Percentiles rank a stretch among this genome's conserved stretches.
Conservation (phyloP, 148 eudicot species). For the Chenopodium album region DNA sequence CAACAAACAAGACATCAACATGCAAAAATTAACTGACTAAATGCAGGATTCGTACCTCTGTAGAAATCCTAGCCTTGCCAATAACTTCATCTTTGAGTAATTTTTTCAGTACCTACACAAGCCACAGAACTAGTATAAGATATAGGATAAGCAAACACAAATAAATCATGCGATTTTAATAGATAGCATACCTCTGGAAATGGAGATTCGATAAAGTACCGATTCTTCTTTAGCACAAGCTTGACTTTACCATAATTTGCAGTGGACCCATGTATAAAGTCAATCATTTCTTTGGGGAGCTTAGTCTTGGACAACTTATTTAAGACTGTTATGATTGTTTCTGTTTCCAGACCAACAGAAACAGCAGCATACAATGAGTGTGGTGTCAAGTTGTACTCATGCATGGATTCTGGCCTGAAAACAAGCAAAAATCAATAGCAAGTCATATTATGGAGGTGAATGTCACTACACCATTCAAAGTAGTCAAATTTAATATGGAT, state of each 20-base stretch:
- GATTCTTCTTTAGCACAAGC: slow-evolving; percentile 95
- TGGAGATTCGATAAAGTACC: slow-evolving; percentile 89
- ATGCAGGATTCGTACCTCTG: slow-evolving; percentile 53
- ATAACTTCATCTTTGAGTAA: slow-evolving; percentile 77
- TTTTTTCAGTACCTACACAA: slow-evolving; percentile 70
- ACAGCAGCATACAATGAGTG: slow-evolving; percentile 97
- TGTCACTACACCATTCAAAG: background rate
- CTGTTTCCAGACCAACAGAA: slow-evolving; percentile 94
- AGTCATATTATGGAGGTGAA: background rate
- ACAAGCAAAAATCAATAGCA: slow-evolving; percentile 12
- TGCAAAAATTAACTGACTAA: background rate
- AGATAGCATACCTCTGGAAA: slow-evolving; percentile 71
- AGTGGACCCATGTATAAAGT: slow-evolving; percentile 82
- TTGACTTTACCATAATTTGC: slow-evolving; percentile 98
- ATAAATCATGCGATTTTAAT: background rate
- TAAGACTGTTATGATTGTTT: slow-evolving; percentile 78
- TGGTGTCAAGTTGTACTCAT: slow-evolving; percentile 95
- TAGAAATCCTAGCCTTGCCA: slow-evolving; percentile 60
- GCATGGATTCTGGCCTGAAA: slow-evolving; percentile 67
- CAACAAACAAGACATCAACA: background rate
- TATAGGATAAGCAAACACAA: background rate
- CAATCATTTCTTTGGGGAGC: slow-evolving; percentile 96
- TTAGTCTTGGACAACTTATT: slow-evolving; percentile 88
- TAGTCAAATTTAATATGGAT: too few relatives aligned
- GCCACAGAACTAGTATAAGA: slow-evolving; percentile 4